A percentile compares a stretch with the other conserved stretches of the same genome.
These are phyloP conservation scores for Phytophthora vignae DNA, from an alignment of 352 stramenopile genomes.

Conservation along the genomic window DNA sequence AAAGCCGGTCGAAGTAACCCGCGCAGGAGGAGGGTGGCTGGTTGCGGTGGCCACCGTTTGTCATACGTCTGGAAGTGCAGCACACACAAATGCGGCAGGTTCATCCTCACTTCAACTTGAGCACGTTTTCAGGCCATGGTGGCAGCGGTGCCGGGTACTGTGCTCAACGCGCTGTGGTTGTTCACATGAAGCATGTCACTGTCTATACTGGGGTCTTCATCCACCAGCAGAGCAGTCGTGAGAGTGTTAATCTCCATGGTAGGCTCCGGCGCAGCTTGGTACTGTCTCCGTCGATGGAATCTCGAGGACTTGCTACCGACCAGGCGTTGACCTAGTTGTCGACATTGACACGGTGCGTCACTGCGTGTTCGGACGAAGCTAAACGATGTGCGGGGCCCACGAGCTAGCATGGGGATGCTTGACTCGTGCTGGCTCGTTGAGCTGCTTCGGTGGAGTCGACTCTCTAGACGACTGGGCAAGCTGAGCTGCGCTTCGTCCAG, in stretches of 20 bases:
- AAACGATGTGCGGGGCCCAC: constrained; percentile 19
- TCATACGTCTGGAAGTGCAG: constrained; percentile 4
- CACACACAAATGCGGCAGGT: neutral
- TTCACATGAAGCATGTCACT: constrained; percentile 3
- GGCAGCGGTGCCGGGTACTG: constrained; percentile 10
- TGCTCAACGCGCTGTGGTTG: constrained; percentile 20
- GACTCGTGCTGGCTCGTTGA: constrained; percentile 27
- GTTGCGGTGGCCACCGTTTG: neutral
- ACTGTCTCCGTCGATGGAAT: constrained; percentile 23
- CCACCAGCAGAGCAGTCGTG: constrained; percentile 22
- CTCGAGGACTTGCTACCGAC: constrained; percentile 19
- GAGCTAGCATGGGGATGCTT: constrained; percentile 30
- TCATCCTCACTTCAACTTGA: neutral
- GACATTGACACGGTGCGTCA: constrained; percentile 42
- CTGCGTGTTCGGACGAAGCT: constrained; percentile 23
- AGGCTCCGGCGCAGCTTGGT: constrained; percentile 11
- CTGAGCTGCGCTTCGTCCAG: constrained; percentile 25
- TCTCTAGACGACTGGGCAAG: constrained; percentile 31
- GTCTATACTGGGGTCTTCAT: constrained; percentile 6
- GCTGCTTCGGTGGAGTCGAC: constrained; percentile 4
- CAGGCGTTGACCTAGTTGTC: constrained; percentile 58
- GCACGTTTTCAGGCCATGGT: constrained; percentile 20
- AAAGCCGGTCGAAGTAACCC: constrained; percentile 9
- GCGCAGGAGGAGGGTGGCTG: too few species aligned
- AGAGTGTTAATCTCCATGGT: constrained; percentile 19